These are phyloP conservation scores for Blastocystis sp. DNA, from an alignment of 352 stramenopile genomes.

Conservation along the genomic window DNA sequence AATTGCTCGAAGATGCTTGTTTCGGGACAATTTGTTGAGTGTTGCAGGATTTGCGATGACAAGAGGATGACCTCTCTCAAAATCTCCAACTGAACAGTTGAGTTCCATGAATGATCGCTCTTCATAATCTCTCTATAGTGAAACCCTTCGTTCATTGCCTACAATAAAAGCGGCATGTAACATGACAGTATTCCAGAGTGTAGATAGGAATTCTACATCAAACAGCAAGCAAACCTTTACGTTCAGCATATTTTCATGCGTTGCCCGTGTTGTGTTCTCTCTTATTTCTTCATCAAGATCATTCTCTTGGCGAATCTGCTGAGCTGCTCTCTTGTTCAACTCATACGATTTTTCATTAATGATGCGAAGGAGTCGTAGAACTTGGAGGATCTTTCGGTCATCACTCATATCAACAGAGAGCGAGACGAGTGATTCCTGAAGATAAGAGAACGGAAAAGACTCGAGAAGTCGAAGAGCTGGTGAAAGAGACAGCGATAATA, in stretches of 20 bases:
- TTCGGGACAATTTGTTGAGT: not conserved
- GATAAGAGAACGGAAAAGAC: not conserved
- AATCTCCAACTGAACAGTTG: not conserved
- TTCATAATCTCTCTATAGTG: not conserved
- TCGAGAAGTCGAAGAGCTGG: not conserved
- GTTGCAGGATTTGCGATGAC: not conserved
- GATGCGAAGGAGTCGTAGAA: constrained; percentile 25
- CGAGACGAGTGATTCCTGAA: not conserved
- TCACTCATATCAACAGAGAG: not conserved
- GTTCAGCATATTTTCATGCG: not conserved
- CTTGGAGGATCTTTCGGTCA: not conserved
- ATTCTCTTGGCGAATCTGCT: not conserved
- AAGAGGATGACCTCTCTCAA: not conserved
- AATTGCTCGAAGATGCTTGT: not conserved
- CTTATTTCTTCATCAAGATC: not conserved
- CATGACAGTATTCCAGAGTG: constrained; percentile 16
- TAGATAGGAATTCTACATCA: not conserved
- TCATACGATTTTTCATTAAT: not conserved
- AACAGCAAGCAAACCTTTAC: not conserved
- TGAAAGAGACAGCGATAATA: not conserved
- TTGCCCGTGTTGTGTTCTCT: not conserved
- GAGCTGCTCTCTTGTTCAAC: not conserved
- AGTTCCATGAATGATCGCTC: not conserved
- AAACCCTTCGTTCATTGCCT: not conserved
- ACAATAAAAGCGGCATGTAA: not conserved